phyloP scores from a whole-genome alignment of 768 basidiomycete genomes.

The Rhizopogon vinicolor region DNA sequence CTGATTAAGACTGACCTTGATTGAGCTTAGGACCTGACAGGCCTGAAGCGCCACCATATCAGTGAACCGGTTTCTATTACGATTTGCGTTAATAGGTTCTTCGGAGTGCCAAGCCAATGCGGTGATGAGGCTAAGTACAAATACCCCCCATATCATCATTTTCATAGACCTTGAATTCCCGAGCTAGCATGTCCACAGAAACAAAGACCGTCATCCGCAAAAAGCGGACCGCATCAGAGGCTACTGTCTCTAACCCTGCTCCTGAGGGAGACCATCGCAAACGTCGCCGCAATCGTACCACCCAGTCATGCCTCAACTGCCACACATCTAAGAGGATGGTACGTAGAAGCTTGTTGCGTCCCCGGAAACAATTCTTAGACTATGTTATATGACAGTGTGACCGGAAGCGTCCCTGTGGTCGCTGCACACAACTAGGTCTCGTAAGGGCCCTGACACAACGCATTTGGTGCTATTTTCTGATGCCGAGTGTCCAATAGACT shows the following conservation, averaged over 20 bases:
- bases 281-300: constrained; percentile 66
- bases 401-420: constrained; percentile 42
- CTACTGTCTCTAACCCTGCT: constrained; percentile 22
- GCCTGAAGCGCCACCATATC: not conserved
- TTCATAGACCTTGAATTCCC: not conserved
- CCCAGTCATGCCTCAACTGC: constrained; percentile 70
- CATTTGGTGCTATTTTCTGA: constrained; percentile 16
- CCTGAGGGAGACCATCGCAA: constrained; percentile 53
- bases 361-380: not conserved
- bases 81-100: constrained; percentile 5
- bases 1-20: constrained; percentile 8
- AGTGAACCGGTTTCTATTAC: constrained; percentile 6
- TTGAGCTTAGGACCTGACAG: constrained; percentile 1
- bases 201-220: constrained; percentile 20
- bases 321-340: constrained; percentile 76
- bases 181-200: constrained; percentile 22
- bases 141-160: constrained; percentile 15
- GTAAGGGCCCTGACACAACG: constrained; percentile 27
- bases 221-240: constrained; percentile 23
- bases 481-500: constrained; percentile 40
- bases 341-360: constrained; percentile 5
- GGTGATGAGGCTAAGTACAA: constrained; percentile 16
- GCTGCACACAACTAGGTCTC: constrained; percentile 39
- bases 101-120: constrained; percentile 16
- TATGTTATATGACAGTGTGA: constrained; percentile 32